Conservation (phyloP, 108 stramenopile genomes). For the Nannochloropsis oceanica region DNA sequence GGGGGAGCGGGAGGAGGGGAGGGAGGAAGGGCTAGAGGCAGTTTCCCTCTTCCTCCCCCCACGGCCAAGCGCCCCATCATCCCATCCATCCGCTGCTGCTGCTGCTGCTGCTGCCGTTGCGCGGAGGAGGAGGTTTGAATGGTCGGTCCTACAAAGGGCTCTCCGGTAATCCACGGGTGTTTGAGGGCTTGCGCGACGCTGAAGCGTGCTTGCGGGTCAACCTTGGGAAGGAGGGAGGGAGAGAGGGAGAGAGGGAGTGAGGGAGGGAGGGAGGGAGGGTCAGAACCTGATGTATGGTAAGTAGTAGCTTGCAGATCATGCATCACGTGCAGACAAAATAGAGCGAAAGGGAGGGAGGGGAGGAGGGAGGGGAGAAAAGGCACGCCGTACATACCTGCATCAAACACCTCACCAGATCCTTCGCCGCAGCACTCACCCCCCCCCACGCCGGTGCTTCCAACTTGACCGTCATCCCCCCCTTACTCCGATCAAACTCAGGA, state of each 20-base stretch:
- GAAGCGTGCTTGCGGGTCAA: neutral
- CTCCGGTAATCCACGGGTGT: conserved; percentile 3
- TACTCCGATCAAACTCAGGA: conserved; percentile 28
- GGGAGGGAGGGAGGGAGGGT: too few relatives aligned
- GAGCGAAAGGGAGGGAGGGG: neutral
- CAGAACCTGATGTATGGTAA: too few relatives aligned
- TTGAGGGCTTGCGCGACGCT: neutral
- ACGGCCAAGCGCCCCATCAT: too few relatives aligned
- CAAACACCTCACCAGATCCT: conserved; percentile 24
- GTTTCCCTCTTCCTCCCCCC: too few relatives aligned
- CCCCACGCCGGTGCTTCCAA: conserved; percentile 6
- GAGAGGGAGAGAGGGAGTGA: too few relatives aligned
- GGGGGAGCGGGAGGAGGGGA: neutral
- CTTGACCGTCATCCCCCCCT: neutral
- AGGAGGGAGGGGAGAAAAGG: neutral
- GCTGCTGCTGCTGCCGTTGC: too few relatives aligned
- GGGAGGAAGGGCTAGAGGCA: neutral
- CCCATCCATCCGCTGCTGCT: too few relatives aligned
- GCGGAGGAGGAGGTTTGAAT: neutral
- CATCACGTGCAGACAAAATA: too few relatives aligned
- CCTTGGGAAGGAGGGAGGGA: too few relatives aligned
- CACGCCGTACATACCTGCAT: neutral
- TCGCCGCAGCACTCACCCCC: conserved; percentile 17
- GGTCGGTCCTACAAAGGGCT: neutral
- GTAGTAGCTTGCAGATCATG: too few relatives aligned